Base-by-base conservation (phyloP, 495 filamentous ascomycete species). In the Elaphomyces granulatus region DNA sequence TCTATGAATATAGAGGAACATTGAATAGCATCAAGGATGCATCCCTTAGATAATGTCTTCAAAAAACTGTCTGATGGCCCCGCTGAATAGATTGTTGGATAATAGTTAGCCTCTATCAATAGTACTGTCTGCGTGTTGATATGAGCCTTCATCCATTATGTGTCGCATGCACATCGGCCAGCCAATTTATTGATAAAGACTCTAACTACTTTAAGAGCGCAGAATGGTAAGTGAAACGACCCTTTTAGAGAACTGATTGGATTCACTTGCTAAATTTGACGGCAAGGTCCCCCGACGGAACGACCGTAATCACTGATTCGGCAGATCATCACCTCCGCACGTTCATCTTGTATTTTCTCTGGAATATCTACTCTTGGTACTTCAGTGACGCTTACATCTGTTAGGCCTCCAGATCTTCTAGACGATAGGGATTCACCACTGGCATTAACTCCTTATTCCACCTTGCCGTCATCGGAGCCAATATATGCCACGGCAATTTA, bases 251-350 rank as follows among this genome's bases (percentile, higher is more conserved):
- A 16, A 16, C 16, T 14, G 3, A 15, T n/a, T 7, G 18, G 35
- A 28, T 15, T 33, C 15, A 15, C 32, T 2, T 19, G 1, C n/a
- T 14, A 14, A 38, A 2, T 14, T 33, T 30, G 26, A 28, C 12
- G 23, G 23, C 48, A 76, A n/a, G 77, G 79, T 75, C 83, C 4
- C 75, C 82, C 34, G 87, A 94, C 52, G 85, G 88, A 12, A 90
- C 85, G 8, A 75, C 74, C 4, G 59, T 95, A 35, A 52, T 98
- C 49, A 81, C 86, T n/a, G 70, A 72, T 18, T 78, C 70, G 30
- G 76, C 74, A 4, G 70, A 83, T 43, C 75, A 87, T 47, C 64
- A 60, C 35, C 65, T 92, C 32, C 67, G 74, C 37, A 74, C 77
- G 9, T 90, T 77, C 56, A 72, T 92, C 20, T 50, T 94, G 68